phyloP scores from a whole-genome alignment of 192 early-diverging fungal genomes.

The Coemansia sp. region DNA sequence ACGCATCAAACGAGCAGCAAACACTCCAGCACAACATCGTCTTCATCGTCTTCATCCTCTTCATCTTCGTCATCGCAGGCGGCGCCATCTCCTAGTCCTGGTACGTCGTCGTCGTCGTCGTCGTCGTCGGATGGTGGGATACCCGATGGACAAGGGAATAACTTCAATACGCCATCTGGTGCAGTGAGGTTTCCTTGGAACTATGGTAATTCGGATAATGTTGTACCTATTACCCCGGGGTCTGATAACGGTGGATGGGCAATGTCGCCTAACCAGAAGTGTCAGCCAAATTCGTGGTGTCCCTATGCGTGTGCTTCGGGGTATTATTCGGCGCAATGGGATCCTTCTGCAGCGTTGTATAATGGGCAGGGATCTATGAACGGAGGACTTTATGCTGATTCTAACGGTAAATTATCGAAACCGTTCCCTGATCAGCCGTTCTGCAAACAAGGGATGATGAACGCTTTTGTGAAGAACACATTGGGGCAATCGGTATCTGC shows the following conservation, averaged over 20 bases:
- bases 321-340: constrained; percentile 55
- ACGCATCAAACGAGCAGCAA: background rate
- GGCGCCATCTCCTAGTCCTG: constrained; percentile 5
- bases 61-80: background rate
- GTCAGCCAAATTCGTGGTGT: constrained; percentile 38
- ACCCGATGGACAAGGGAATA: constrained; percentile 48
- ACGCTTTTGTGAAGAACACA: constrained; percentile 37
- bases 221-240: constrained; percentile 38
- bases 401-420: constrained; percentile 31
- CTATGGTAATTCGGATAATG: constrained; percentile 39
- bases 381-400: constrained; percentile 43
- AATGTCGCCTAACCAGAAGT: constrained; percentile 54
- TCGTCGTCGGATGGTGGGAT: constrained; percentile 17
- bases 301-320: constrained; percentile 50
- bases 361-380: constrained; percentile 52
- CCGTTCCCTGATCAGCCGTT: constrained; percentile 37
- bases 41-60: too few species aligned
- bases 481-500: constrained; percentile 45
- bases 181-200: constrained; percentile 54
- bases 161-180: constrained; percentile 32
- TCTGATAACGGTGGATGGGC: constrained; percentile 49
- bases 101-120: too few species aligned
- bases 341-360: constrained; percentile 24
- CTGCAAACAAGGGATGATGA: constrained; percentile 38
- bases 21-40: background rate